Evolutionary conservation across 2,329 filamentous ascomycete genomes (phyloP).

Genomic region (Exserohilum turcica): DNA sequence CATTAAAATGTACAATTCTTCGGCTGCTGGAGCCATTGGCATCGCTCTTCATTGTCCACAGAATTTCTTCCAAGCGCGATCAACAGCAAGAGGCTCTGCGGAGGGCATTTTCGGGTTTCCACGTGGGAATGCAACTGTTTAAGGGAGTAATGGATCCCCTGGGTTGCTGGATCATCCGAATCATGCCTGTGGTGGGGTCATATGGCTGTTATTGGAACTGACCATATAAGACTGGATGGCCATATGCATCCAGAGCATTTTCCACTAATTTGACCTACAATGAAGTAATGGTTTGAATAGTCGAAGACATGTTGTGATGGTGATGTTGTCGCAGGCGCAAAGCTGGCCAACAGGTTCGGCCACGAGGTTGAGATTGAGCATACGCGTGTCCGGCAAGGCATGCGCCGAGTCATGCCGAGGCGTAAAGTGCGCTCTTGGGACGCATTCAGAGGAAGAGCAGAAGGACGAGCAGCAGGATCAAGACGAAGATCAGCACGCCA

Average conservation of each 20-base stretch:
- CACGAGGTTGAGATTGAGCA: not conserved
- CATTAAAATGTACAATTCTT: not conserved
- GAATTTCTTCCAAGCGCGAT: not conserved
- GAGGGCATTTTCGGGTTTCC: not conserved
- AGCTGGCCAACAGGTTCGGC: not conserved
- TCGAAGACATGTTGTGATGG: conserved; percentile 23
- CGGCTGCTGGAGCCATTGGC: not conserved
- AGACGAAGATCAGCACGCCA: conserved; percentile 80
- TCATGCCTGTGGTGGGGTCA: not conserved
- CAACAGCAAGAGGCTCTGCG: not conserved
- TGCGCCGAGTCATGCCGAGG: conserved; percentile 3
- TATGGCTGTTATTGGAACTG: not conserved
- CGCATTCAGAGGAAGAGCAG: conserved; percentile 65
- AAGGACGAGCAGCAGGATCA: conserved; percentile 84
- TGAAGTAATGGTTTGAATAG: not conserved
- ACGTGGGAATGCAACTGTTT: not conserved
- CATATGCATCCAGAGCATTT: conserved; percentile 15
- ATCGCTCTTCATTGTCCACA: not conserved
- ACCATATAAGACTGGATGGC: not conserved
- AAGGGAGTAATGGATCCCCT: not conserved
- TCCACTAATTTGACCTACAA: not conserved
- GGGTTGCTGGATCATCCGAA: not conserved
- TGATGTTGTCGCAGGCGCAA: conserved; percentile 27
- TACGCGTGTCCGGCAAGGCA: not conserved
- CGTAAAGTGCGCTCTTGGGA: not conserved